Evolutionary conservation across 768 basidiomycete species (phyloP).

Genomic region (Mycena metata): DNA sequence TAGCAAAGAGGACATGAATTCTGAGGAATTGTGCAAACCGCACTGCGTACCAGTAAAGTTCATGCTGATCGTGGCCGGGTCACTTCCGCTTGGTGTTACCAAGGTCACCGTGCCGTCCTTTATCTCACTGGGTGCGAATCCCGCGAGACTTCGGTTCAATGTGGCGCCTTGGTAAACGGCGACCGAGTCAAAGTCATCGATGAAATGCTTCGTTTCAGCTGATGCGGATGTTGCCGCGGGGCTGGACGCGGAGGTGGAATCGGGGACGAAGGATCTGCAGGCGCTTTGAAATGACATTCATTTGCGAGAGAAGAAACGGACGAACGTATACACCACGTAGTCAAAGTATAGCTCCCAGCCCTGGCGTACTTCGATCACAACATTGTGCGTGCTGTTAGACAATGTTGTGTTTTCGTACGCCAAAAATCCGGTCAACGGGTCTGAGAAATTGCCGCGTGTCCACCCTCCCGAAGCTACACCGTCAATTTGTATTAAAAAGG

Average conservation of each 20-base stretch:
- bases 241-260: background rate
- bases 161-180: constrained; percentile 4
- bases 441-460: constrained; percentile 3
- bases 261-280: constrained; percentile 9
- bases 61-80: constrained; percentile 13
- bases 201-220: constrained; percentile 5
- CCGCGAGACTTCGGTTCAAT: constrained; percentile 4
- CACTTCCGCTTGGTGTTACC: background rate
- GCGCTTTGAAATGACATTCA: too few species aligned
- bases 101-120: constrained; percentile 17
- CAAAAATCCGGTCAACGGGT: background rate
- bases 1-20: background rate
- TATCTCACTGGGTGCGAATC: constrained; percentile 10
- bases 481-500: background rate
- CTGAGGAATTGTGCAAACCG: background rate
- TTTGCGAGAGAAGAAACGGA: background rate
- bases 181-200: constrained; percentile 5
- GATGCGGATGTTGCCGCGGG: background rate
- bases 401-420: constrained; percentile 20
- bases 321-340: constrained; percentile 9
- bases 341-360: constrained; percentile 13
- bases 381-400: background rate
- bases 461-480: constrained; percentile 9
- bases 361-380: constrained; percentile 2
- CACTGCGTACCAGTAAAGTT: constrained; percentile 12